phyloP scores from a whole-genome alignment of 2,329 filamentous ascomycete species.

The Curvularia hawaiiensis region DNA sequence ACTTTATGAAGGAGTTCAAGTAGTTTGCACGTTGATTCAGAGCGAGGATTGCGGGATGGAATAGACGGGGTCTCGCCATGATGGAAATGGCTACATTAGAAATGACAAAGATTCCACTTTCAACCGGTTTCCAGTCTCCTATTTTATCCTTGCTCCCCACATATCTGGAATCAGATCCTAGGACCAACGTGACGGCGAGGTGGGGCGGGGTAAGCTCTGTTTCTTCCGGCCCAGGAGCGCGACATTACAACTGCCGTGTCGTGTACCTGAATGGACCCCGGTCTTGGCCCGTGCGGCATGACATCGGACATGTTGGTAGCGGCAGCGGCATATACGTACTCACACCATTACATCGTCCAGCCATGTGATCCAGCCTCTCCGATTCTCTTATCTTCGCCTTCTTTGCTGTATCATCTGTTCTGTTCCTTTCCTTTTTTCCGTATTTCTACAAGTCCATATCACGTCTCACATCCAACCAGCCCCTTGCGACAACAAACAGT shows the following conservation, averaged over 20 bases:
- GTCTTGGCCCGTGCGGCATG: conserved; percentile 11
- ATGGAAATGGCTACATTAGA: neutral
- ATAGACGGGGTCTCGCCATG: neutral
- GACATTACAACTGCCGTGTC: conserved; percentile 14
- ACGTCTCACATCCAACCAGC: neutral
- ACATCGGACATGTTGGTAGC: conserved; percentile 7
- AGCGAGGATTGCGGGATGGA: neutral
- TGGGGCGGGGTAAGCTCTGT: conserved; percentile 6
- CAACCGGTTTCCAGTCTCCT: too few relatives aligned
- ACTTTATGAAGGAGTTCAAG: conserved; percentile 84
- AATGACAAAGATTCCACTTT: neutral
- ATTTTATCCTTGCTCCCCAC: neutral
- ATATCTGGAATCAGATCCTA: neutral
- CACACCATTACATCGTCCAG: neutral
- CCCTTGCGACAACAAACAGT: neutral
- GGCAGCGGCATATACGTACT: neutral
- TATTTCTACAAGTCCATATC: neutral
- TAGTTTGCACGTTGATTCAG: conserved; percentile 8
- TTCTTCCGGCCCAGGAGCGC: conserved; percentile 3
- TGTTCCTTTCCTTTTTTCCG: neutral
- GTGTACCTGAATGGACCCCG: conserved; percentile 13
- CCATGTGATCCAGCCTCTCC: neutral
- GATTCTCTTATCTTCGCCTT: neutral
- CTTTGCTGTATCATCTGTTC: neutral
- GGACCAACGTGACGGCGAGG: neutral